Conservation (phyloP, 306 rosid species). For the Delonix regia region DNA sequence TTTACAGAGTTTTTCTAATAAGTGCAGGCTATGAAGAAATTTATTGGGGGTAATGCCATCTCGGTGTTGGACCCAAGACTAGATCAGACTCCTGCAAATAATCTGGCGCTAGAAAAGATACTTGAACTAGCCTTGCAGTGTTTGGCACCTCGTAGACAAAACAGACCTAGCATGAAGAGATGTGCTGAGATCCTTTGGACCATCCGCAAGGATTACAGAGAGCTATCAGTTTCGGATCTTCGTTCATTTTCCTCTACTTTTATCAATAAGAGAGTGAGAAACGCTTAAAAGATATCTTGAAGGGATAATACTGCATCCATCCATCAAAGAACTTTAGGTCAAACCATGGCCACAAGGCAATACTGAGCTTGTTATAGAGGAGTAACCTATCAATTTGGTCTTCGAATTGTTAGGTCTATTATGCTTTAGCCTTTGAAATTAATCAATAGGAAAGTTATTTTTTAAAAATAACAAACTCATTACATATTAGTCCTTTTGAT, state of each 20-base stretch:
- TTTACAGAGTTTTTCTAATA: no score
- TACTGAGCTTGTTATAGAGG: slow-evolving; percentile 11
- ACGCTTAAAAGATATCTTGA: background rate
- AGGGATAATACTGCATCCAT: background rate
- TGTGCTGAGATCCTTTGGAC: slow-evolving; percentile 95
- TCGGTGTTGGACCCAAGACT: slow-evolving; percentile 75
- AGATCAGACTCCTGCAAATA: slow-evolving; percentile 55
- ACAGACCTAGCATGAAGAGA: slow-evolving; percentile 84
- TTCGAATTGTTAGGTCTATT: no score
- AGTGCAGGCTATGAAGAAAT: slow-evolving; percentile 89
- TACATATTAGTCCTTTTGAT: background rate
- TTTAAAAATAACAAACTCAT: background rate
- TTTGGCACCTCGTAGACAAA: slow-evolving; percentile 90
- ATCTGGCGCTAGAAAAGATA: slow-evolving; percentile 65
- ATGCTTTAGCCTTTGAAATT: background rate
- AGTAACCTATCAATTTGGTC: no score
- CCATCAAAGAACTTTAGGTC: slow-evolving; percentile 18
- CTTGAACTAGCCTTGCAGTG: slow-evolving; percentile 92
- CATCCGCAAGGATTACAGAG: slow-evolving; percentile 85
- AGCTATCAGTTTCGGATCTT: slow-evolving; percentile 54
- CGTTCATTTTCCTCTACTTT: slow-evolving; percentile 66
- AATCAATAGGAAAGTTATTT: background rate
- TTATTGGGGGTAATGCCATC: slow-evolving; percentile 62
- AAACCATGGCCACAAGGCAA: slow-evolving; percentile 21
- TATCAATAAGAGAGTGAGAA: slow-evolving; percentile 44